Conservation (phyloP, 345 rosid species). For the Lumnitzera racemosa region DNA sequence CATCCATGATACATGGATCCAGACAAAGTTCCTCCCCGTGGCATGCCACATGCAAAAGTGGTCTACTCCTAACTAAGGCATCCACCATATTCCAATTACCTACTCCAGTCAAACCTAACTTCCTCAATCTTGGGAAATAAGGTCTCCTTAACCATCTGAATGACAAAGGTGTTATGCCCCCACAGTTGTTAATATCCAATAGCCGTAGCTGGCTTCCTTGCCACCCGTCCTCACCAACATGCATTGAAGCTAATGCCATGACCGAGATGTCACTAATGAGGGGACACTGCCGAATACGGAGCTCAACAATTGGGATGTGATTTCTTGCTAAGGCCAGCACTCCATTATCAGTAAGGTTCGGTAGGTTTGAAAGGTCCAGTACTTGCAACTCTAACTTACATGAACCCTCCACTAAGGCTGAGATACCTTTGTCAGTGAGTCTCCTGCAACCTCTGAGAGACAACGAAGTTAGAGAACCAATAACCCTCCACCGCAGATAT, state of each 20-base stretch:
- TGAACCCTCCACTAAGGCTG: constrained; percentile 57
- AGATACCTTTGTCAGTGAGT: constrained; percentile 67
- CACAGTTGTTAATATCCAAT: constrained; percentile 71
- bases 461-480: constrained; percentile 49
- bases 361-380: constrained; percentile 78
- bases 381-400: constrained; percentile 55
- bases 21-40: constrained; percentile 73
- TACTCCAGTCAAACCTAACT: constrained; percentile 82
- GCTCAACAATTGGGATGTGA: constrained; percentile 57
- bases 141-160: constrained; percentile 84
- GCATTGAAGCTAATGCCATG: constrained; percentile 86
- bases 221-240: constrained; percentile 48
- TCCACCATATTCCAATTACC: constrained; percentile 69
- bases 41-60: constrained; percentile 53
- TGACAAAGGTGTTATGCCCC: constrained; percentile 68
- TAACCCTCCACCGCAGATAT: constrained; percentile 36
- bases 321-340: constrained; percentile 54
- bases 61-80: constrained; percentile 73
- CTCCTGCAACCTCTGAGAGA: constrained; percentile 89
- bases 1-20: constrained; percentile 49
- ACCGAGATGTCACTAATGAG: constrained; percentile 70
- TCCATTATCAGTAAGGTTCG: constrained; percentile 61
- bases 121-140: constrained; percentile 76
- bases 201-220: constrained; percentile 60
- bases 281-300: constrained; percentile 82